Evolutionary conservation across 345 rosid genomes (phyloP), one percentile per base, ranked within the genome.

Genomic region (Raphanus sativus): DNA sequence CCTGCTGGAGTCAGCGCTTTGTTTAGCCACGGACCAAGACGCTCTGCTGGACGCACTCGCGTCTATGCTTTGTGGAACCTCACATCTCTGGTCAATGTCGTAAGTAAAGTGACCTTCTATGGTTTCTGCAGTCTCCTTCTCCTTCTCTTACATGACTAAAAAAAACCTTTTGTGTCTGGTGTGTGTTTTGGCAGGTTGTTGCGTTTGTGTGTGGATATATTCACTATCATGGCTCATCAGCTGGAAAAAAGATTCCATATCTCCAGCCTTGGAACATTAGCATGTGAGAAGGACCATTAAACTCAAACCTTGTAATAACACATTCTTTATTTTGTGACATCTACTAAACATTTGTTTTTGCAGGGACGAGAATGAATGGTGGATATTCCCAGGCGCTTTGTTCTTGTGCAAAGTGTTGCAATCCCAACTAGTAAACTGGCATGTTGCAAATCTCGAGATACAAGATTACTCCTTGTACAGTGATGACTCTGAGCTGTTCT

Each of bases 331-430:
- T 62, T 67, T 75, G 54, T 33, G n/a, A 28, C 73, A 75, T 15
- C 66, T 33, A 65, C 70, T 65, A 65, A 75, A n/a, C n/a, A n/a
- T 24, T 2, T 6, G 16, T 61, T n/a, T 12, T 62, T 73, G 81
- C 74, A 91, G 98, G 97, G 98, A 94, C 75, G 98, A 93, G 83
- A 90, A 94, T 30, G 98, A 89, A 78, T 93, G 97, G 98, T 93
- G 98, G 98, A 82, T 91, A 87, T 93, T 93, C 73, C 94, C 98
- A 42, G 83, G 84, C 2, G 97, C 96, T 58, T 81, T 91, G 81
- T 32, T 86, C 45, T 40, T 89, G 11, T 89, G 96, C 86, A 93
- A 93, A 84, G 84, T 88, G 38, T 48, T 93, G 64, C 97, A 90
- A 73, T 89, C 92, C 4, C 85, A 88, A 32, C 89, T 93, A 11